Percentiles rank a stretch among this genome's conserved stretches.
phyloP scores from a whole-genome alignment of 1,139 yeast genomes.

The Yamadazyma diddensiae region DNA sequence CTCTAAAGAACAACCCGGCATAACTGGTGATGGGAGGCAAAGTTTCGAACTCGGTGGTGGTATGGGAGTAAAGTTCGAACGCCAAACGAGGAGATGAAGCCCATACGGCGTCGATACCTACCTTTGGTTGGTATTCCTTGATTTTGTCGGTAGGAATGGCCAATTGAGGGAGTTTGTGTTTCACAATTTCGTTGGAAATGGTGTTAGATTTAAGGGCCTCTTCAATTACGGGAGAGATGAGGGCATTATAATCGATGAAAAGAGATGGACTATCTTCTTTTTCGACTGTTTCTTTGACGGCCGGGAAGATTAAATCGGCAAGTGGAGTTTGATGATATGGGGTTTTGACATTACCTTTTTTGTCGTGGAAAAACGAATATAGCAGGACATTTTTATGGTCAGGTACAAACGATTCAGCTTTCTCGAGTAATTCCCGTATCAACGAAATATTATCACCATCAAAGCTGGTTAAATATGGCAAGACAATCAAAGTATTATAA shows the following conservation, averaged over 20 bases:
- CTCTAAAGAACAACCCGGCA: slow-evolving; percentile 61
- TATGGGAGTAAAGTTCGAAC: slow-evolving; percentile 58
- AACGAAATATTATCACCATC: slow-evolving; percentile 32
- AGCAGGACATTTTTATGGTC: slow-evolving; percentile 22
- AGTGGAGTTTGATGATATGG: slow-evolving; percentile 59
- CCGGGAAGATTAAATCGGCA: slow-evolving; percentile 51
- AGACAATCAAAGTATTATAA: slow-evolving; percentile 58
- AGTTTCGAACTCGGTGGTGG: slow-evolving; percentile 54
- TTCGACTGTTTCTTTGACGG: slow-evolving; percentile 42
- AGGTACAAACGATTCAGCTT: slow-evolving; percentile 33
- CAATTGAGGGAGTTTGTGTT: slow-evolving; percentile 47
- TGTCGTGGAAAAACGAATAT: slow-evolving; percentile 36
- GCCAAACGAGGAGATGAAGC: slow-evolving; percentile 52
- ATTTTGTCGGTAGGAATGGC: slow-evolving; percentile 45
- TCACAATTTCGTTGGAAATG: slow-evolving; percentile 38
- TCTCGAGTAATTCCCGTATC: slow-evolving; percentile 43
- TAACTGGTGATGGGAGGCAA: slow-evolving; percentile 67
- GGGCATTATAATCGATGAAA: slow-evolving; percentile 32
- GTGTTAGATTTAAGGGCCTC: slow-evolving; percentile 35
- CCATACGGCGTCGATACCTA: slow-evolving; percentile 39
- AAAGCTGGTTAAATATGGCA: slow-evolving; percentile 66
- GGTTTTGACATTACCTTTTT: slow-evolving; percentile 26
- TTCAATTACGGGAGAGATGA: slow-evolving; percentile 35
- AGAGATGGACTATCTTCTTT: slow-evolving; percentile 25
- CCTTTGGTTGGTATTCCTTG: slow-evolving; percentile 21